Evolutionary conservation across 179 eudicot genomes (phyloP), one percentile per base, ranked within the genome.

Genomic region (Nepenthes alata): DNA sequence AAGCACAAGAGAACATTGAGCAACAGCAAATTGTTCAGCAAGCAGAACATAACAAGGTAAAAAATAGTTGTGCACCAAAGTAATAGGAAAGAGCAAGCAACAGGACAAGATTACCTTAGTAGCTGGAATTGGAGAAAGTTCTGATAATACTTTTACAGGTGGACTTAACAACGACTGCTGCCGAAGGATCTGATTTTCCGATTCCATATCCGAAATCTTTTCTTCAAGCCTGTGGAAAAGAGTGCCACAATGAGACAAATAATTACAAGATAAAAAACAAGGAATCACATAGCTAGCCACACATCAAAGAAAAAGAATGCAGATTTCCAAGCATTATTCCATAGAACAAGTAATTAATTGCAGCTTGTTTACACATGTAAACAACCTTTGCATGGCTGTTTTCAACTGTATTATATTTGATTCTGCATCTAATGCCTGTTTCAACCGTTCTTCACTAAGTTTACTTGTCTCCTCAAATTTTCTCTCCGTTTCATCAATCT

Each of bases 101-200:
- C 36, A 60, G 49, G 44, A 53, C 52, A 56, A 16, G 53, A 25
- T 53, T 57, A 83, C 95, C 83, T 71, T 78, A 61, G 74, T 59
- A 10, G 66, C 58, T 56, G 81, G 72, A 58, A 76, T 53, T 49
- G 78, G 77, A 55, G 83, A 72, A 54, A 8, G 53, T 62, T 77
- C 89, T 13, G 82, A 15, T 45, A 70, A 49, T 41, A 62, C 69
- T 70, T 71, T 77, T 37, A 66, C 75, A 54, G 90, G 69, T 58
- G 81, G 48, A 50, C 49, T 65, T 55, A 75, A 36, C 55, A 87
- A 74, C 16, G 95, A 64, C 61, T 88, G 83, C 69, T 80, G 76
- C 36, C 83, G 80, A 55, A 88, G 96, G 69, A 85, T 68, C 74
- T 83, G 80, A 61, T 83, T 81, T 74, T 85, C 93, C 10, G 93